Percentiles rank a stretch among this genome's conserved stretches.
These are phyloP conservation scores for Chlorella sp. DNA, from an alignment of 139 green algal species.

Conservation along the genomic window DNA sequence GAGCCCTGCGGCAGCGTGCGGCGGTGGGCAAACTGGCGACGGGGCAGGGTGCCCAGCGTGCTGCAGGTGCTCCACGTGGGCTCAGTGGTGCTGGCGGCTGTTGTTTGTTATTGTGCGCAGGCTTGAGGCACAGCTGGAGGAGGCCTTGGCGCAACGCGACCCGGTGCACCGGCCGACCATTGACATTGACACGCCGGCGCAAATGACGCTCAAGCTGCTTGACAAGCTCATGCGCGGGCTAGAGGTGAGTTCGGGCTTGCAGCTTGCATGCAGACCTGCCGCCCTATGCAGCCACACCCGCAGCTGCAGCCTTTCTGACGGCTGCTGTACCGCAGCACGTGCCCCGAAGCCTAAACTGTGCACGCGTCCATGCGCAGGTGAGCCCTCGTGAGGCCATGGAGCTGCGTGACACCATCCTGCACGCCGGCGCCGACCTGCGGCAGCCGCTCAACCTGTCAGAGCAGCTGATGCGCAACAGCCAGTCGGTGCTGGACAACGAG, in stretches of 20 bases:
- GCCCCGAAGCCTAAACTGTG: too few relatives aligned
- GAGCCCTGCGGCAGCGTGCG: too few relatives aligned
- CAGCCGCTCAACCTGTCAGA: conserved; percentile 52
- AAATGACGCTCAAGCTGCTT: conserved; percentile 60
- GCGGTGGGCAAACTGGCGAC: too few relatives aligned
- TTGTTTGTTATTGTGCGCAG: background rate
- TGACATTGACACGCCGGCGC: conserved; percentile 48
- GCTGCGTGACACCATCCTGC: conserved; percentile 42
- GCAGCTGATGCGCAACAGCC: conserved; percentile 51
- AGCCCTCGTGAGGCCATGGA: conserved; percentile 35
- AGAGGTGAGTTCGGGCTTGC: conserved; percentile 18
- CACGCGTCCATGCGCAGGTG: conserved; percentile 13
- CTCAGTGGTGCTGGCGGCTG: too few relatives aligned
- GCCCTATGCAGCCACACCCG: too few relatives aligned
- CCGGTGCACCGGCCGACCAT: conserved; percentile 41
- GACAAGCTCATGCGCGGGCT: conserved; percentile 48
- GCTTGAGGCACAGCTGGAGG: conserved; percentile 42
- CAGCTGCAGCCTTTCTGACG: too few relatives aligned
- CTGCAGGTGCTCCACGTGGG: background rate
- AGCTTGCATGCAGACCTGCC: too few relatives aligned
- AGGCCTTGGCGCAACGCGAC: conserved; percentile 33
- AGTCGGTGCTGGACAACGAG: conserved; percentile 40
- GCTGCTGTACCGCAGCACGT: too few relatives aligned
- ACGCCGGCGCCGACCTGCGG: conserved; percentile 37
- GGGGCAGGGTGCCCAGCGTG: background rate